These are phyloP conservation scores for Aspergillus ostianus DNA, from an alignment of 495 filamentous ascomycete species.

Conservation along the genomic window DNA sequence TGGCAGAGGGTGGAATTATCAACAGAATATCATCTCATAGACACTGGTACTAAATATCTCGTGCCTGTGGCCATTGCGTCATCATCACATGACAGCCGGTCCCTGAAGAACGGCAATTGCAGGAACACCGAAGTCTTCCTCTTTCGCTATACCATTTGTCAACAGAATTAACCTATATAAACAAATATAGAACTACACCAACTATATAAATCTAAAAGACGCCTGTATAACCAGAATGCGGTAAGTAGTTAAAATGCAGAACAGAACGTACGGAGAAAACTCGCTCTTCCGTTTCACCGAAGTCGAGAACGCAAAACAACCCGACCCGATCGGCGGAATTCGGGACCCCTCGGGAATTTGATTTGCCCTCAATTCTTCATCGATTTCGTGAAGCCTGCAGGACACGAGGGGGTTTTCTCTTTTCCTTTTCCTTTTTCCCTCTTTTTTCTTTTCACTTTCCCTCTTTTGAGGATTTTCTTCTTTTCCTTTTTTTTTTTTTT, in stretches of 20 bases:
- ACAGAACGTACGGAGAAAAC: too few species aligned
- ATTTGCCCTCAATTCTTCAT: conserved; percentile 14
- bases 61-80: neutral
- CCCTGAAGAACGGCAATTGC: neutral
- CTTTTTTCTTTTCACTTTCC: neutral
- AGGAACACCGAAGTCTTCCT: too few species aligned
- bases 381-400: too few species aligned
- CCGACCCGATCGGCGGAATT: conserved; percentile 28
- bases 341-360: conserved; percentile 28
- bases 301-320: neutral
- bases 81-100: neutral
- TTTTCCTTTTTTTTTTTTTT: too few species aligned
- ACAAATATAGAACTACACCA: too few species aligned
- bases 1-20: too few species aligned
- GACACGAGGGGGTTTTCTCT: neutral
- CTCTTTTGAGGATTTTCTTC: neutral
- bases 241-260: too few species aligned
- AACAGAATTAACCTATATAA: neutral
- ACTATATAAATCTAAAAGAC: too few species aligned
- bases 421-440: neutral
- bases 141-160: too few species aligned
- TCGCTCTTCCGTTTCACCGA: conserved; percentile 14
- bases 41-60: too few species aligned
- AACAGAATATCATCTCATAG: too few species aligned
- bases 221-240: too few species aligned